phyloP scores from a whole-genome alignment of 805 yeast genomes.

The Millerozyma miso region DNA sequence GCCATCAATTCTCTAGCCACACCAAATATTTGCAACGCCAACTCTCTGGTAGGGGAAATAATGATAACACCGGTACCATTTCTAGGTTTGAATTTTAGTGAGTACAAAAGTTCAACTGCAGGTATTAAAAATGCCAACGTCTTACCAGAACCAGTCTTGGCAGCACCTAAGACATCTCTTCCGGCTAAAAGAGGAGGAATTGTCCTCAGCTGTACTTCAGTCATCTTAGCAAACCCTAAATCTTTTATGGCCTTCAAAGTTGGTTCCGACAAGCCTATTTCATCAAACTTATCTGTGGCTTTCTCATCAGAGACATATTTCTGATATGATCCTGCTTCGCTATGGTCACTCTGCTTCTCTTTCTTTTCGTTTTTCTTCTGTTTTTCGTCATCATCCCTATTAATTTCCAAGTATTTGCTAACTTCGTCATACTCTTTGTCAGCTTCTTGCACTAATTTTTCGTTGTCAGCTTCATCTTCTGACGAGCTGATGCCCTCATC shows the following conservation, averaged over 20 bases:
- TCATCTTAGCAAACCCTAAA: conserved; percentile 92
- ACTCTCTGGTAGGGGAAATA: conserved; percentile 95
- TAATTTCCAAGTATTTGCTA: conserved; percentile 38
- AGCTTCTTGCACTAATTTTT: conserved; percentile 47
- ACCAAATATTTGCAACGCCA: conserved; percentile 95
- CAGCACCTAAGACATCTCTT: conserved; percentile 97
- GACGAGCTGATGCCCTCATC: conserved; percentile 3
- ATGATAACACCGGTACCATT: conserved; percentile 97
- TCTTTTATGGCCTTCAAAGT: conserved; percentile 75
- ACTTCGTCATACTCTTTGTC: conserved; percentile 57
- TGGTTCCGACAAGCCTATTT: conserved; percentile 66
- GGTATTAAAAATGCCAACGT: conserved; percentile 94
- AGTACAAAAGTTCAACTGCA: conserved; percentile 86
- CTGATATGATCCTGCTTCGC: conserved; percentile 27
- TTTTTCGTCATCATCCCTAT: conserved; percentile 17
- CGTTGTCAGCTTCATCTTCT: conserved; percentile 33
- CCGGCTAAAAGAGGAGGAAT: conserved; percentile 97
- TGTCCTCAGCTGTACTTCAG: conserved; percentile 91
- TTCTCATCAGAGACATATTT: conserved; percentile 24
- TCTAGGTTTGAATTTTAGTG: conserved; percentile 92
- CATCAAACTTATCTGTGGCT: conserved; percentile 31
- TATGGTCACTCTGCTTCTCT: conserved; percentile 14
- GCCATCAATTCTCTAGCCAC: conserved; percentile 94
- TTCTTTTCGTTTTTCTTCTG: conserved; percentile 12
- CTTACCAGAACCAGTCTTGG: conserved; percentile 98